A percentile compares a stretch with the other conserved stretches of the same genome.
Evolutionary conservation across 345 rosid species (phyloP).

Genomic region (Populus nigra): DNA sequence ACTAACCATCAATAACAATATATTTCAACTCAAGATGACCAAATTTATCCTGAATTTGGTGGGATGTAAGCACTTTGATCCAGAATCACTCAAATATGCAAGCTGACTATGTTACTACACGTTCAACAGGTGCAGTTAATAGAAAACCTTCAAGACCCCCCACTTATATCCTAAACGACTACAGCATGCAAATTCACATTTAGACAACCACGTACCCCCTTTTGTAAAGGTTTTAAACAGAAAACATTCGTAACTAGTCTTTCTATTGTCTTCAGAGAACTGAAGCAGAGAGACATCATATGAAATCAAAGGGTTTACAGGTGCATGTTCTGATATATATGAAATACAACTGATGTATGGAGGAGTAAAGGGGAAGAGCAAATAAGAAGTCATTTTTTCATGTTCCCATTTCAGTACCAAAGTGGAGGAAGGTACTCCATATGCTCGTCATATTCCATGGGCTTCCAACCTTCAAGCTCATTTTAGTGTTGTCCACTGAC

Average conservation of each 20-base stretch:
- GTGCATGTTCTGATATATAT: neutral
- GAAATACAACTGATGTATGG: neutral
- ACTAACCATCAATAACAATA: neutral
- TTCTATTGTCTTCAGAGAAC: neutral
- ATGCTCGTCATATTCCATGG: neutral
- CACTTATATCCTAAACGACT: too few species aligned
- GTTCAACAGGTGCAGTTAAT: too few species aligned
- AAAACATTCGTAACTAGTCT: too few species aligned
- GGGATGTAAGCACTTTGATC: too few species aligned
- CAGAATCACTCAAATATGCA: too few species aligned
- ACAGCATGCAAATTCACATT: too few species aligned
- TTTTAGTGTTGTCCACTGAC: neutral
- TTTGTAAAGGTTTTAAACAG: too few species aligned
- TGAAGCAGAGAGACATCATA: too few species aligned
- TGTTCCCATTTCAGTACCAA: neutral
- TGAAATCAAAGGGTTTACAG: neutral
- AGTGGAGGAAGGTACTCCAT: neutral
- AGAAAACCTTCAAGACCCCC: too few species aligned
- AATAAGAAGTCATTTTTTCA: neutral
- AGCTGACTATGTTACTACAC: too few species aligned
- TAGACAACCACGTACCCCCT: too few species aligned
- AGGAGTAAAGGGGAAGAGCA: neutral
- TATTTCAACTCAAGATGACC: neutral
- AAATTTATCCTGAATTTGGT: neutral
- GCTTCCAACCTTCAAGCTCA: constrained; percentile 1